Evolutionary conservation across 2,329 filamentous ascomycete species (phyloP).

Genomic region (Harringtonia aguacate): DNA sequence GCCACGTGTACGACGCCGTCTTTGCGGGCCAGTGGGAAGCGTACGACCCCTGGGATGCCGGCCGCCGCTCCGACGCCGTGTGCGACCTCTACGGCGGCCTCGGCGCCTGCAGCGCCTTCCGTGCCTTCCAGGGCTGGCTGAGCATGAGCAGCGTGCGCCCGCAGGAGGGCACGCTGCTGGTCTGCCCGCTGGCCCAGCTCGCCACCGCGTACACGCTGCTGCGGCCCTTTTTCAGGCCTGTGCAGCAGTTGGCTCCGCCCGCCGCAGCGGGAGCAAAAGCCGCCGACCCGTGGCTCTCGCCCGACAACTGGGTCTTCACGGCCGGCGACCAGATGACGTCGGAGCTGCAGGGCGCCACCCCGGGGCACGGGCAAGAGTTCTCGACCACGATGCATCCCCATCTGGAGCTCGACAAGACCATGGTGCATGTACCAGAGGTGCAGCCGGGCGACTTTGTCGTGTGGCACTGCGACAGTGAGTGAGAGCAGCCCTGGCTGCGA

Average conservation of each 20-base stretch:
- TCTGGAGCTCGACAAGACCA: constrained; percentile 52
- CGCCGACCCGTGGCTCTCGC: constrained; percentile 37
- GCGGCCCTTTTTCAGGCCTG: constrained; percentile 67
- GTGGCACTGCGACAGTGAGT: not conserved
- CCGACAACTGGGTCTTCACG: constrained; percentile 25
- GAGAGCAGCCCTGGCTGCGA: too few relatives aligned
- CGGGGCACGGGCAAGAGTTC: constrained; percentile 61
- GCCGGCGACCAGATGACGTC: constrained; percentile 15
- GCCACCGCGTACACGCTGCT: constrained; percentile 73
- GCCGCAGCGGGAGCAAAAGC: too few relatives aligned
- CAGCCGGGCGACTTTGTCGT: constrained; percentile 10
- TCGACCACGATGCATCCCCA: constrained; percentile 55
- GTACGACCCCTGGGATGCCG: constrained; percentile 75
- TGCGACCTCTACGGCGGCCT: constrained; percentile 72
- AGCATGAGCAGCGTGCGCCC: constrained; percentile 64
- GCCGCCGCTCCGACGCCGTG: constrained; percentile 53
- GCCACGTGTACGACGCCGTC: constrained; percentile 61
- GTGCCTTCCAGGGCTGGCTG: constrained; percentile 87
- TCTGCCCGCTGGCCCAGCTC: constrained; percentile 67
- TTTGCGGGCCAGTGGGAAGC: constrained; percentile 68
- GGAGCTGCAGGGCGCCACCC: constrained; percentile 54
- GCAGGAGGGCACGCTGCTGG: constrained; percentile 67
- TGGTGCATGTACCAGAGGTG: constrained; percentile 62
- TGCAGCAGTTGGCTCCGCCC: too few relatives aligned
- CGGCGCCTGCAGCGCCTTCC: constrained; percentile 73